These are phyloP conservation scores for Exophiala viscosa DNA, from an alignment of 2,329 filamentous ascomycete genomes.

Conservation along the genomic window DNA sequence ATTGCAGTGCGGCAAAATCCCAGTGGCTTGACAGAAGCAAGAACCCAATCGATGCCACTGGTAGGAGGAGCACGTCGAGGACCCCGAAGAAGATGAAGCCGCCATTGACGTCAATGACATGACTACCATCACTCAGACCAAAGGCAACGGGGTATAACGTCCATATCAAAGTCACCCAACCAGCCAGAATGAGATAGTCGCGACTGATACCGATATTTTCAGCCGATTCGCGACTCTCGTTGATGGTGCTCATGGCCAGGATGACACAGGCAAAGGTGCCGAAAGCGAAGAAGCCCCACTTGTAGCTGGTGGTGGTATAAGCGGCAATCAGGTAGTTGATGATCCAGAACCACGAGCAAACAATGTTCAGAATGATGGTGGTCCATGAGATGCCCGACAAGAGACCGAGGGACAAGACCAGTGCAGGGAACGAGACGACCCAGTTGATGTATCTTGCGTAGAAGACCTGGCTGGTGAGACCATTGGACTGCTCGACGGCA, in stretches of 20 bases:
- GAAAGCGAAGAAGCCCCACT: conserved; percentile 57
- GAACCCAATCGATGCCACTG: conserved; percentile 43
- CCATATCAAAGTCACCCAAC: conserved; percentile 43
- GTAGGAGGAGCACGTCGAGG: conserved; percentile 50
- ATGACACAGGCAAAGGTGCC: conserved; percentile 48
- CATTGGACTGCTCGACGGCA: conserved; percentile 38
- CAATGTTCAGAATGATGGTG: conserved; percentile 51
- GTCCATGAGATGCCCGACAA: conserved; percentile 55
- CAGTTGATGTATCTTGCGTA: conserved; percentile 56
- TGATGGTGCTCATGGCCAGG: conserved; percentile 46
- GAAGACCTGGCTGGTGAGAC: conserved; percentile 50
- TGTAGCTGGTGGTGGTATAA: conserved; percentile 50
- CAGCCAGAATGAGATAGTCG: conserved; percentile 47
- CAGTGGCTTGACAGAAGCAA: conserved; percentile 47
- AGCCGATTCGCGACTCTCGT: conserved; percentile 39
- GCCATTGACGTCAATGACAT: conserved; percentile 47
- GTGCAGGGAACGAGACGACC: conserved; percentile 49
- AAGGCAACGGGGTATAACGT: conserved; percentile 51
- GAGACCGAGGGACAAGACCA: conserved; percentile 48
- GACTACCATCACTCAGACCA: conserved; percentile 52
- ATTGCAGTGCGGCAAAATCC: conserved; percentile 52
- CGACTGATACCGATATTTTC: conserved; percentile 41
- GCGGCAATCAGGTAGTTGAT: conserved; percentile 50
- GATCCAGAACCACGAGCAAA: conserved; percentile 51
- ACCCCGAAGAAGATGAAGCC: conserved; percentile 53